Evolutionary conservation across 441 rosid genomes (phyloP).

Genomic region (Euphorbia schlechtendalii): DNA sequence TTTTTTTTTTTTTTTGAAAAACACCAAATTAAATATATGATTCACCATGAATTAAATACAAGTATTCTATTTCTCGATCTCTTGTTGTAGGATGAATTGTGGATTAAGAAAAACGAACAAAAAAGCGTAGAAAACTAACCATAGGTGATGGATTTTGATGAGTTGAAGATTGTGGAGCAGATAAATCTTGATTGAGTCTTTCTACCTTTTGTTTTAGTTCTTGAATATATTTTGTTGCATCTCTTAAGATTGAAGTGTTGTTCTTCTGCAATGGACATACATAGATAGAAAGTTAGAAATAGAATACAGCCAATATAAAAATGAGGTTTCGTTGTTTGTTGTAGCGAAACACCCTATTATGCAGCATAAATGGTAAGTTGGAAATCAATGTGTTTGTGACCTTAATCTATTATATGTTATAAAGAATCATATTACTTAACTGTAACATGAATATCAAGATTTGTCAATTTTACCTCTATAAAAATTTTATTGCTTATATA

Average conservation of each 20-base stretch:
- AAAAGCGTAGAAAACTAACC: slow-evolving; percentile 26
- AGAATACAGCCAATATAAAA: too few relatives aligned
- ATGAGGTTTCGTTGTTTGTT: background rate
- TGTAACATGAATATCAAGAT: too few relatives aligned
- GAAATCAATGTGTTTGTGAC: background rate
- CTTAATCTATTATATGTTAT: too few relatives aligned
- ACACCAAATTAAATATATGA: background rate
- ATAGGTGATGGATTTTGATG: slow-evolving; percentile 39
- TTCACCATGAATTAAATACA: background rate
- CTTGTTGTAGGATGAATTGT: too few relatives aligned
- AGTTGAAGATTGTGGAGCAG: slow-evolving; percentile 36
- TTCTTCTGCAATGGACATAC: slow-evolving; percentile 35
- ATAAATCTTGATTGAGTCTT: slow-evolving; percentile 55
- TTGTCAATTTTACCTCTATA: too few relatives aligned
- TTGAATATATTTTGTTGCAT: slow-evolving; percentile 73
- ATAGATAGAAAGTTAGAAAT: background rate
- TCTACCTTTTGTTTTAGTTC: slow-evolving; percentile 69
- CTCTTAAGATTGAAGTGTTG: slow-evolving; percentile 58
- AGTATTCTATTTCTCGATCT: background rate
- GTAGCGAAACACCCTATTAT: background rate
- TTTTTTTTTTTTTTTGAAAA: too few relatives aligned
- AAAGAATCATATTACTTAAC: background rate
- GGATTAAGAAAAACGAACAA: too few relatives aligned
- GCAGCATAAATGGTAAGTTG: background rate
- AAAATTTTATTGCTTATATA: too few relatives aligned